Conservation (phyloP, 129 eudicot species). For the Saussurea involucrata region DNA sequence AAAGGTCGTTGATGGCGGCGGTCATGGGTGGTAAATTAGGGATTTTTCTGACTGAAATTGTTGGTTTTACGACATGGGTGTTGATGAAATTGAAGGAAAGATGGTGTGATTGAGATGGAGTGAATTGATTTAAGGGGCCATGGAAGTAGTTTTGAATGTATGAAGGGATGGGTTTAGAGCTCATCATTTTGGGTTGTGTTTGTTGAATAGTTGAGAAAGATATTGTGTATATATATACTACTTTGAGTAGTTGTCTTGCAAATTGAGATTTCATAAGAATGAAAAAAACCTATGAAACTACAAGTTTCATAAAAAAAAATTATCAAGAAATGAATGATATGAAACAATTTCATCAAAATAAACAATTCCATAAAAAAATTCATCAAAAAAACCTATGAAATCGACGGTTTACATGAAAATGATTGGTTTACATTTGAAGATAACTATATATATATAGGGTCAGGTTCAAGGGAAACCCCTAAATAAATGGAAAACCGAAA, state of each 20-base stretch:
- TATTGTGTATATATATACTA: neutral
- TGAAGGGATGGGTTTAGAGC: constrained; percentile 6
- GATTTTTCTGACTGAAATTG: constrained; percentile 1
- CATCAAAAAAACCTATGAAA: too few relatives aligned
- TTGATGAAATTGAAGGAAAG: constrained; percentile 4
- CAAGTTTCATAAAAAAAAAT: too few relatives aligned
- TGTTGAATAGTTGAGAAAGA: neutral
- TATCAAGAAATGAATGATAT: too few relatives aligned
- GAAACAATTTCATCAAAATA: too few relatives aligned
- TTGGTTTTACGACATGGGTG: neutral
- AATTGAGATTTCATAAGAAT: neutral
- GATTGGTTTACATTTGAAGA: too few relatives aligned
- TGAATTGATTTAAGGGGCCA: constrained; percentile 2
- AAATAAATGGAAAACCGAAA: too few relatives aligned
- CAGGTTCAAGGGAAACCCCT: too few relatives aligned
- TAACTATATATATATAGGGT: too few relatives aligned
- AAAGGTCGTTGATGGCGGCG: neutral
- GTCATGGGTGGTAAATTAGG: neutral
- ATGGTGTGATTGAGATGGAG: neutral
- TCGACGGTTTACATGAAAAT: too few relatives aligned
- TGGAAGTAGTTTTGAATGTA: constrained; percentile 4
- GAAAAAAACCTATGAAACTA: too few relatives aligned
- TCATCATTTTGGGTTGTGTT: constrained; percentile 4
- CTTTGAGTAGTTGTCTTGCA: neutral
- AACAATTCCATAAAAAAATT: too few relatives aligned